phyloP scores from a whole-genome alignment of 345 rosid species.

The Syzygium oleosum region DNA sequence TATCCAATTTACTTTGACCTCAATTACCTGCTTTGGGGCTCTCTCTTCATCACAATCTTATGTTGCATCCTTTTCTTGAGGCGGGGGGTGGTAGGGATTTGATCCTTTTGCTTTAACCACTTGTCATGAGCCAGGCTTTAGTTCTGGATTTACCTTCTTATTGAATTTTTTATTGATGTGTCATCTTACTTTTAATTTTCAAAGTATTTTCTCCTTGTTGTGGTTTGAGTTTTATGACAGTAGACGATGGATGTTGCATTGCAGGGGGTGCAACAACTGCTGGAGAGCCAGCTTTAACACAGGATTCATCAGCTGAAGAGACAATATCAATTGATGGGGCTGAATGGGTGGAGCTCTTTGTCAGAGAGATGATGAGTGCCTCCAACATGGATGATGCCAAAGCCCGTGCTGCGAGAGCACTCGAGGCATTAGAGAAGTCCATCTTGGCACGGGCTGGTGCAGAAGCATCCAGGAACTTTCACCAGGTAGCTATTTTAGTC shows the following conservation, averaged over 20 bases:
- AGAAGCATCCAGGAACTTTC: constrained; percentile 42
- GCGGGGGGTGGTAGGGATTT: neutral
- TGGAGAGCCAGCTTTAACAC: constrained; percentile 18
- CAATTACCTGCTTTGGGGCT: neutral
- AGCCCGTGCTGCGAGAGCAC: constrained; percentile 73
- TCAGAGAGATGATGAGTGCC: constrained; percentile 64
- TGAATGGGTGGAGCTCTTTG: constrained; percentile 84
- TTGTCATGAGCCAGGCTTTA: neutral
- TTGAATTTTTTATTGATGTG: neutral
- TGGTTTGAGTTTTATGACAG: neutral
- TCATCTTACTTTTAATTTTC: neutral
- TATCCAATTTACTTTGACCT: neutral
- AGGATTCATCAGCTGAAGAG: constrained; percentile 21
- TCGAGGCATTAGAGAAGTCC: constrained; percentile 72
- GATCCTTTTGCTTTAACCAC: neutral
- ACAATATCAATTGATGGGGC: constrained; percentile 40
- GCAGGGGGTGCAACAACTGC: constrained; percentile 4
- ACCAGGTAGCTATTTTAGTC: constrained; percentile 25
- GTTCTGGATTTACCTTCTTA: neutral
- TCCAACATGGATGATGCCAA: constrained; percentile 71
- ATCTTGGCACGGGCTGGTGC: constrained; percentile 50
- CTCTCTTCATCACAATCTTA: neutral
- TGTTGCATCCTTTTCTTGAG: neutral
- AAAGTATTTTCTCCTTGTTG: neutral
- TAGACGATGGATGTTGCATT: neutral